A percentile compares a stretch with the other conserved stretches of the same genome.
Evolutionary conservation across 2,329 filamentous ascomycete genomes (phyloP).

Genomic region (Lachnellula subtilissima): DNA sequence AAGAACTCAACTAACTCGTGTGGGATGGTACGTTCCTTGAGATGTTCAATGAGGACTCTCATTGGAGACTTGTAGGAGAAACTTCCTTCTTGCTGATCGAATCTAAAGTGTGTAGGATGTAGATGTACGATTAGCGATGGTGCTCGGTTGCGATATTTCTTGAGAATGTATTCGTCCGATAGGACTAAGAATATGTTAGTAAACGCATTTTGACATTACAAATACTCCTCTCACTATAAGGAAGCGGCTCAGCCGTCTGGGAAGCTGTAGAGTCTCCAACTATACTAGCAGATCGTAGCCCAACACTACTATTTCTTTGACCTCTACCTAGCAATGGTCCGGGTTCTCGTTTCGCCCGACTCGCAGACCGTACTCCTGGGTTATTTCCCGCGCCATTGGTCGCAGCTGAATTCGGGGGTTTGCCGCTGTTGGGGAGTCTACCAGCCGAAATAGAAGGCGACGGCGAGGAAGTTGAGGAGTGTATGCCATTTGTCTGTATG

Average conservation of each 20-base stretch:
- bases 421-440: slow-evolving; percentile 46
- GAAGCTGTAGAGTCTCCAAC: slow-evolving; percentile 38
- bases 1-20: slow-evolving; percentile 85
- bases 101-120: slow-evolving; percentile 79
- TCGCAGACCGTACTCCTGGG: slow-evolving; percentile 46
- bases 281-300: slow-evolving; percentile 45
- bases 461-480: slow-evolving; percentile 47
- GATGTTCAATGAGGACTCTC: slow-evolving; percentile 70
- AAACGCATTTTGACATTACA: slow-evolving; percentile 19
- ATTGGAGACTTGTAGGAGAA: slow-evolving; percentile 92
- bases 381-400: slow-evolving; percentile 37
- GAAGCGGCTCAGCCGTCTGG: slow-evolving; percentile 42
- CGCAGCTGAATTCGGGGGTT: slow-evolving; percentile 44
- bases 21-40: slow-evolving; percentile 72
- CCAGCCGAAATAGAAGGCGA: slow-evolving; percentile 51
- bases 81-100: slow-evolving; percentile 89
- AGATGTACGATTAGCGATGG: slow-evolving; percentile 86
- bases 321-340: slow-evolving; percentile 42
- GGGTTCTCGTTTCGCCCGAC: slow-evolving; percentile 55
- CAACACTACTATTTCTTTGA: slow-evolving; percentile 45
- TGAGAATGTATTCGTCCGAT: slow-evolving; percentile 73
- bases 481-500: slow-evolving; percentile 39
- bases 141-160: slow-evolving; percentile 65
- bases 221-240: slow-evolving; percentile 43
- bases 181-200: slow-evolving; percentile 50